Evolutionary conservation across 441 rosid species (phyloP).

Genomic region (Geranium incanum): DNA sequence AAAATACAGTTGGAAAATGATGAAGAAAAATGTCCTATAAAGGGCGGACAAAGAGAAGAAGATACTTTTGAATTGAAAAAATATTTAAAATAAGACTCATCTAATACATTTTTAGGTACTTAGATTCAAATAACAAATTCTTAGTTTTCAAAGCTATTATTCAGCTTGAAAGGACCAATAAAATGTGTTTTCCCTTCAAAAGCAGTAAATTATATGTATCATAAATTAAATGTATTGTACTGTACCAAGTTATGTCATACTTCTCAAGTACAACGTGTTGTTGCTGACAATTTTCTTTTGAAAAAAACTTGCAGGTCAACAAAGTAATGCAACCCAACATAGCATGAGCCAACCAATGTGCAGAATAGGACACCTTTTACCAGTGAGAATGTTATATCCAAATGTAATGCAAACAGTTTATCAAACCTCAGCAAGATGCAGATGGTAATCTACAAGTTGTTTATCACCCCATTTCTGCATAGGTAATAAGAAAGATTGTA

Average conservation of each 20-base stretch:
- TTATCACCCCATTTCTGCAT: constrained; percentile 87
- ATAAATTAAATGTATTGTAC: not conserved
- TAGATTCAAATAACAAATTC: no score
- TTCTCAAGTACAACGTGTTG: not conserved
- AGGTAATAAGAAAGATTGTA: constrained; percentile 78
- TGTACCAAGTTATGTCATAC: not conserved
- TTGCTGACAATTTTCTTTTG: not conserved
- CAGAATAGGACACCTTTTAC: not conserved
- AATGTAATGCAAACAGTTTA: not conserved
- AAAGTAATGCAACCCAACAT: not conserved
- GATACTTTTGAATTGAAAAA: no score
- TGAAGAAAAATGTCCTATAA: no score
- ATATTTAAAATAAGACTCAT: no score
- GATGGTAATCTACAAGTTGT: constrained; percentile 80
- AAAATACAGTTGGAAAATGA: no score
- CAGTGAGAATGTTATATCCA: not conserved
- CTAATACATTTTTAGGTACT: no score
- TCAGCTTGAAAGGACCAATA: no score
- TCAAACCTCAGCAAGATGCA: constrained; percentile 77
- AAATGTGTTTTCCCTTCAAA: no score
- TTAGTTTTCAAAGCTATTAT: no score
- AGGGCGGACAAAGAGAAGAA: no score
- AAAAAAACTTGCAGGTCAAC: not conserved
- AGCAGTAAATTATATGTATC: not conserved
- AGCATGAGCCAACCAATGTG: not conserved